Percentiles rank a stretch among this genome's conserved stretches.
Evolutionary conservation across 2,329 filamentous ascomycete species (phyloP).

Genomic region (Teratosphaeria nubilosa): DNA sequence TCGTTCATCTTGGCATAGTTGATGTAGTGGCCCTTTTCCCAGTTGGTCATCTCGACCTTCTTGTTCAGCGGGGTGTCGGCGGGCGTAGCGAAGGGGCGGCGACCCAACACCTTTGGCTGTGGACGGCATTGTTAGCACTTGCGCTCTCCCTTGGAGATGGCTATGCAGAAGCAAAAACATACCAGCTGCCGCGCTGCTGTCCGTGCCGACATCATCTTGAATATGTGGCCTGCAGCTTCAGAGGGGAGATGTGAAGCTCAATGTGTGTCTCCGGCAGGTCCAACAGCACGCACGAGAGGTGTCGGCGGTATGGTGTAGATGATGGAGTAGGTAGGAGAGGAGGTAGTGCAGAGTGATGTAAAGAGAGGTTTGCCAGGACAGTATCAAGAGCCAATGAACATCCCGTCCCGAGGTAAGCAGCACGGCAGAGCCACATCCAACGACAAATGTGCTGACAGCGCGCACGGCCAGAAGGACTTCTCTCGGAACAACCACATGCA

Average conservation of each 20-base stretch:
- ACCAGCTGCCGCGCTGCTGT: conserved; percentile 31
- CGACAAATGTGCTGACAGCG: not conserved
- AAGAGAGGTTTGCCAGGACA: not conserved
- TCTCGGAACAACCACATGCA: not conserved
- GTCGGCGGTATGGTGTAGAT: not conserved
- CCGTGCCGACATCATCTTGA: conserved; percentile 29
- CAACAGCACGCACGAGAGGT: not conserved
- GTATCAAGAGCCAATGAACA: not conserved
- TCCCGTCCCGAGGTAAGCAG: not conserved
- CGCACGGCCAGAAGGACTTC: not conserved
- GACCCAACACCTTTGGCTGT: conserved; percentile 40
- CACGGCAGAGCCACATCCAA: not conserved
- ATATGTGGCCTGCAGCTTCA: conserved; percentile 10
- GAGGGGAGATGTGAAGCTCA: conserved; percentile 7
- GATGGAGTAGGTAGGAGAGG: not conserved
- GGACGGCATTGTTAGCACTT: conserved; percentile 9
- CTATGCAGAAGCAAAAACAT: conserved; percentile 12
- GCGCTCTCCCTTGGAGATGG: not conserved
- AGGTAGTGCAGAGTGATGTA: not conserved
- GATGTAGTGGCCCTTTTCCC: conserved; percentile 92
- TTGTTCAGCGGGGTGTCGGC: conserved; percentile 76
- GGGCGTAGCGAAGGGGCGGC: conserved; percentile 66
- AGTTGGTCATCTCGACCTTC: conserved; percentile 98
- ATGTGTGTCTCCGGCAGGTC: conserved; percentile 6
- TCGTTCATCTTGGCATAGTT: conserved; percentile 99